Conservation (phyloP, 1,284 basidiomycete genomes). For the Coriolopsis trogii region DNA sequence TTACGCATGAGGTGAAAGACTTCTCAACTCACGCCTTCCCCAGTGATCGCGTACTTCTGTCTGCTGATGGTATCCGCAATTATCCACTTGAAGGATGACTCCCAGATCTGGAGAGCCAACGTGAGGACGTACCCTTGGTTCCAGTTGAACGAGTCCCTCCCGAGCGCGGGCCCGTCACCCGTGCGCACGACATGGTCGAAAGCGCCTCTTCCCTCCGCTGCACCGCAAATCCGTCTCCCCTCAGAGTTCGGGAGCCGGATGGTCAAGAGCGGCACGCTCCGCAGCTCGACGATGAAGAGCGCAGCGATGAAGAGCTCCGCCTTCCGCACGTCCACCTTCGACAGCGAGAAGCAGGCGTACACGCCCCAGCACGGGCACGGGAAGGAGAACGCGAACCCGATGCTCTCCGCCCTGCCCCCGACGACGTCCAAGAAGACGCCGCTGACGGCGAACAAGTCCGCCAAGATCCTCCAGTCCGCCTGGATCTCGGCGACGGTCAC, state of each 20-base stretch:
- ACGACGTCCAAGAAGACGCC: conserved; percentile 16
- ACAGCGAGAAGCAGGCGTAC: conserved; percentile 16
- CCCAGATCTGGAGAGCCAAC: conserved; percentile 53
- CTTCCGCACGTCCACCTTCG: conserved; percentile 11
- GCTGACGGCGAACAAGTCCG: conserved; percentile 20
- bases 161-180: conserved; percentile 29
- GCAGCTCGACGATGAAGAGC: conserved; percentile 11
- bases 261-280: conserved; percentile 14
- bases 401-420: conserved; percentile 12
- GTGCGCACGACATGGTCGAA: conserved; percentile 25
- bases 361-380: too few relatives aligned
- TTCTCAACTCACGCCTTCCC: not conserved
- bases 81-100: conserved; percentile 42
- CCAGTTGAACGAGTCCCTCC: conserved; percentile 24
- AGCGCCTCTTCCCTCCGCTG: conserved; percentile 18
- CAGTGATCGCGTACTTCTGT: conserved; percentile 50
- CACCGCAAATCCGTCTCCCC: conserved; percentile 19
- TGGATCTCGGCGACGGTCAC: conserved; percentile 25
- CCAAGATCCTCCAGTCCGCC: conserved; percentile 22
- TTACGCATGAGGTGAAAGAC: not conserved
- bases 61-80: conserved; percentile 39
- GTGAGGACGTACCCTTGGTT: conserved; percentile 50
- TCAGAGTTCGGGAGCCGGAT: conserved; percentile 24
- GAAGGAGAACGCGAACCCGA: not conserved
- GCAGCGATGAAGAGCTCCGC: conserved; percentile 13